Conservation (phyloP, 176 grass and related monocot genomes). For the Juncus effusus region DNA sequence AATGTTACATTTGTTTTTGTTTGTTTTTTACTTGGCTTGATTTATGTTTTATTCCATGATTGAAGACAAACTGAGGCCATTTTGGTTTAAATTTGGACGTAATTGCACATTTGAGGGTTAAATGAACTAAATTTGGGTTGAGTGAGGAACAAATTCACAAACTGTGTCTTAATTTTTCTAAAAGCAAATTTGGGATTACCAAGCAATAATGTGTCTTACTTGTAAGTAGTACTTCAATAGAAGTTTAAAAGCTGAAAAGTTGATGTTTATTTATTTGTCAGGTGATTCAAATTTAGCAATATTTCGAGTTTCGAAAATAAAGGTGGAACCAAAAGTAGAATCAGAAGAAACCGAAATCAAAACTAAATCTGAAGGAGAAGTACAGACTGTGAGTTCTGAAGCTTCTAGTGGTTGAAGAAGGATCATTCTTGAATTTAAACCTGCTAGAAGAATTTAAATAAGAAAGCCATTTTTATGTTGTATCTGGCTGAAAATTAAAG, state of each 20-base stretch:
- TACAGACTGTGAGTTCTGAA: constrained; percentile 30
- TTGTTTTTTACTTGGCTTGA: not conserved
- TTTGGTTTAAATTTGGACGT: not conserved
- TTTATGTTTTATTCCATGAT: not conserved
- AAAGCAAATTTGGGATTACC: too few relatives aligned
- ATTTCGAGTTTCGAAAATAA: constrained; percentile 52
- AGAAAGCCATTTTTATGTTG: too few relatives aligned
- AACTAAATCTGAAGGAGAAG: constrained; percentile 8
- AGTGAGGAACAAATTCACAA: too few relatives aligned
- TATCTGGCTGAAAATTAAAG: too few relatives aligned
- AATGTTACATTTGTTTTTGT: not conserved
- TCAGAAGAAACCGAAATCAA: constrained; percentile 6
- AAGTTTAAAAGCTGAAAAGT: too few relatives aligned
- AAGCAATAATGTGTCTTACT: too few relatives aligned
- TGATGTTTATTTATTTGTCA: constrained; percentile 7
- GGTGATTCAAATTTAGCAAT: constrained; percentile 63
- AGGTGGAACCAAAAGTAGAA: constrained; percentile 21
- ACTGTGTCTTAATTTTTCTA: too few relatives aligned
- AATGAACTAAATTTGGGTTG: too few relatives aligned
- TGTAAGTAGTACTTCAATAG: too few relatives aligned
- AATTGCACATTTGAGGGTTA: too few relatives aligned
- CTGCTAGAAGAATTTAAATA: not conserved
- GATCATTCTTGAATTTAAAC: not conserved
- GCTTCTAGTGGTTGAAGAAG: constrained; percentile 4
- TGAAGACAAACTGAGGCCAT: too few relatives aligned